A percentile compares a stretch with the other conserved stretches of the same genome.
Evolutionary conservation across 495 filamentous ascomycete genomes (phyloP).

Genomic region (Annulohypoxylon stygium): DNA sequence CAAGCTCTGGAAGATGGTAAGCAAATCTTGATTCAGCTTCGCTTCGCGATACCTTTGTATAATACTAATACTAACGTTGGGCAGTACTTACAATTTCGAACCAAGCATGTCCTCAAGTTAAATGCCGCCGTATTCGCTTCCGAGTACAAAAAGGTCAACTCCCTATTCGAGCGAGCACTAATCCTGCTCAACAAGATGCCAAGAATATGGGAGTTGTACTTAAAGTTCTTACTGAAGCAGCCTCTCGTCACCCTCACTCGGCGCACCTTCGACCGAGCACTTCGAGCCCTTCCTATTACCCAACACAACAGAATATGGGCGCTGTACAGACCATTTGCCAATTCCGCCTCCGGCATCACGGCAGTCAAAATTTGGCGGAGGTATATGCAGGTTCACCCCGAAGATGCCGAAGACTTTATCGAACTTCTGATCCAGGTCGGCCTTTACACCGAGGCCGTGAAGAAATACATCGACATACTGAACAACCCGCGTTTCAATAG

Average conservation of each 20-base stretch:
- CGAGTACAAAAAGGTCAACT: constrained; percentile 94
- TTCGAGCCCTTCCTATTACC: constrained; percentile 94
- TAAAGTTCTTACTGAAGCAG: constrained; percentile 89
- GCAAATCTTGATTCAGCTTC: constrained; percentile 31
- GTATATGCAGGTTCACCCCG: constrained; percentile 98
- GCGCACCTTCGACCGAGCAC: constrained; percentile 91
- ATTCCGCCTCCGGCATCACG: constrained; percentile 90
- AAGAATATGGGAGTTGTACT: constrained; percentile 97
- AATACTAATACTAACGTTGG: constrained; percentile 40
- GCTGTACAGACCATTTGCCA: constrained; percentile 91
- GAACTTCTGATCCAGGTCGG: constrained; percentile 84
- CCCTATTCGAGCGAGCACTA: constrained; percentile 92
- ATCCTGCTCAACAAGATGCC: constrained; percentile 99
- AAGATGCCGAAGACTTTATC: constrained; percentile 95
- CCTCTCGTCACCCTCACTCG: constrained; percentile 92
- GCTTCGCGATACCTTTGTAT: constrained; percentile 28
- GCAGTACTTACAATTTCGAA: constrained; percentile 89
- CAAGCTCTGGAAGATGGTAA: constrained; percentile 98
- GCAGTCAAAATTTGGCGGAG: constrained; percentile 93
- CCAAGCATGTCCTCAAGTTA: constrained; percentile 82
- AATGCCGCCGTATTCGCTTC: constrained; percentile 84
- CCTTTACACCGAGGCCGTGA: constrained; percentile 91
- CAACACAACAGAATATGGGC: constrained; percentile 99
- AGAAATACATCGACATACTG: constrained; percentile 92
- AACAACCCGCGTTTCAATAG: constrained; percentile 93